Conservation (phyloP, 352 stramenopile genomes). For the Phytophthora niederhauseri region DNA sequence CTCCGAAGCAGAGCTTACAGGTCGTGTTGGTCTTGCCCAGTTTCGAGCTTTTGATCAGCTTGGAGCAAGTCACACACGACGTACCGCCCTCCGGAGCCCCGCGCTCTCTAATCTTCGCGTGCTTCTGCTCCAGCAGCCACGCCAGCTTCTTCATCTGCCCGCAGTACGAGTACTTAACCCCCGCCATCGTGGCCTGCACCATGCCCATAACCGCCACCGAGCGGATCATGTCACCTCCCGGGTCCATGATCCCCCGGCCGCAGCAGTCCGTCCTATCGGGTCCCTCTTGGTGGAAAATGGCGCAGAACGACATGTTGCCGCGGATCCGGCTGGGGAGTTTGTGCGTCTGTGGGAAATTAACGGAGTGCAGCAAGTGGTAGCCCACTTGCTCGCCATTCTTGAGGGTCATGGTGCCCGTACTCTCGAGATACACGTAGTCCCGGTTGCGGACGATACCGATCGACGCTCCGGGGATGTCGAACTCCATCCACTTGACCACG, state of each 20-base stretch:
- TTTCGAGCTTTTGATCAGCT: conserved; percentile 10
- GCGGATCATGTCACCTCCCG: conserved; percentile 25
- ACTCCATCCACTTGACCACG: conserved; percentile 48
- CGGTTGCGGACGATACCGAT: conserved; percentile 33
- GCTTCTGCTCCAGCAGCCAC: conserved; percentile 31
- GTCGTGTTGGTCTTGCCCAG: conserved; percentile 1
- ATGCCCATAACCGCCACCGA: conserved; percentile 16
- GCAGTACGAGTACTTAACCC: conserved; percentile 33
- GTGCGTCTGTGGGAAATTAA: conserved; percentile 25
- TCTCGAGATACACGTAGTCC: conserved; percentile 21
- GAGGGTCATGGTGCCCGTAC: conserved; percentile 10
- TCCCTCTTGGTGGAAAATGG: conserved; percentile 32
- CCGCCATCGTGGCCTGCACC: conserved; percentile 24
- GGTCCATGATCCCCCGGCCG: conserved; percentile 22
- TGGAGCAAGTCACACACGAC: conserved; percentile 25
- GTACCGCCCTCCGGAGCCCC: background rate
- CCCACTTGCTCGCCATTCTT: conserved; percentile 22
- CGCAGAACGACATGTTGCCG: conserved; percentile 48
- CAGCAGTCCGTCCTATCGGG: conserved; percentile 19
- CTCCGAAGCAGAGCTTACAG: conserved; percentile 28
- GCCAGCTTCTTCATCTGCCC: conserved; percentile 43
- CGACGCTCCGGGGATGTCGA: conserved; percentile 26
- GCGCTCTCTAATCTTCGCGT: conserved; percentile 2
- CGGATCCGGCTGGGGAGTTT: conserved; percentile 23
- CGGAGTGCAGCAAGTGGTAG: conserved; percentile 29